A percentile compares a stretch with the other conserved stretches of the same genome.
These are phyloP conservation scores for Pulveroboletus ravenelii DNA, from an alignment of 768 basidiomycete species.

Conservation along the genomic window DNA sequence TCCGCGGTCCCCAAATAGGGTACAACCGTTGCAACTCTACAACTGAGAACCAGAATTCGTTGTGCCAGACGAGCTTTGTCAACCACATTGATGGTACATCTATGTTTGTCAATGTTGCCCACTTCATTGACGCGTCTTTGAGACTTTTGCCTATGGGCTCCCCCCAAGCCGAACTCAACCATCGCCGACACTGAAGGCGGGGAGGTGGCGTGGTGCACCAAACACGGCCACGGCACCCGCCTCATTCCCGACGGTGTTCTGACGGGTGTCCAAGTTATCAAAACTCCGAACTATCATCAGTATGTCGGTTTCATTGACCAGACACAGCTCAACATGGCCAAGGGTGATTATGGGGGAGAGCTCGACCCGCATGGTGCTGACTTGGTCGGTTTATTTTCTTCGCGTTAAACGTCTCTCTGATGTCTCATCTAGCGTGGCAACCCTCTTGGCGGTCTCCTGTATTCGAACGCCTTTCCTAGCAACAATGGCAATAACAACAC, in stretches of 20 bases:
- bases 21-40: constrained; percentile 68
- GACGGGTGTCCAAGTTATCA: constrained; percentile 58
- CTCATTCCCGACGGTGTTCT: constrained; percentile 65
- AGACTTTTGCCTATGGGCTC: constrained; percentile 74
- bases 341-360: constrained; percentile 67
- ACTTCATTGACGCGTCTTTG: neutral
- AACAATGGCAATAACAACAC: constrained; percentile 34
- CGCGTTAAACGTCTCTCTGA: constrained; percentile 13
- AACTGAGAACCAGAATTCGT: constrained; percentile 54
- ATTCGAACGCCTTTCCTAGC: constrained; percentile 55
- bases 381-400: constrained; percentile 31
- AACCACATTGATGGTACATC: constrained; percentile 47
- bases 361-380: constrained; percentile 76
- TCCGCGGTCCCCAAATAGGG: constrained; percentile 56
- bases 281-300: constrained; percentile 55
- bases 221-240: constrained; percentile 65
- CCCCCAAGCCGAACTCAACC: constrained; percentile 42
- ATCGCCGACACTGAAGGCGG: constrained; percentile 66
- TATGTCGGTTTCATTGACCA: constrained; percentile 68
- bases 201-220: constrained; percentile 77
- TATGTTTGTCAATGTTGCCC: neutral
- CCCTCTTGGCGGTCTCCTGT: constrained; percentile 68
- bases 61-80: constrained; percentile 67
- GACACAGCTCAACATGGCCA: constrained; percentile 47
- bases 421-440: constrained; percentile 60